phyloP scores from a whole-genome alignment of 1,139 yeast genomes.

The Diutina catenulata region DNA sequence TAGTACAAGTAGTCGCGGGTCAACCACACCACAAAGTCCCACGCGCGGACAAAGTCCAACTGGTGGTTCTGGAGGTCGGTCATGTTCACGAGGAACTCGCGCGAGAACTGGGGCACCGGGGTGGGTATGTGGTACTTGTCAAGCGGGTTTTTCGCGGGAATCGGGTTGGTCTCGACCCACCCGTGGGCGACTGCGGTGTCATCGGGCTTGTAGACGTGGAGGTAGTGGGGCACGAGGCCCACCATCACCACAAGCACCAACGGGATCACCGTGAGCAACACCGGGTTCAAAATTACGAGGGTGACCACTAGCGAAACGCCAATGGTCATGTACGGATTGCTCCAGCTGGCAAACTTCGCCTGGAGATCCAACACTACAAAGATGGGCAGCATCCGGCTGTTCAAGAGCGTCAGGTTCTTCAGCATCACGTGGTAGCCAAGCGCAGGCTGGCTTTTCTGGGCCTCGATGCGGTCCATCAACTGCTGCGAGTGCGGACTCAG shows the following conservation, averaged over 20 bases:
- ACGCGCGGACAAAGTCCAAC: conserved; percentile 52
- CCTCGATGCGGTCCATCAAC: conserved; percentile 36
- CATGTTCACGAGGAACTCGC: conserved; percentile 66
- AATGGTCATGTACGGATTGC: conserved; percentile 48
- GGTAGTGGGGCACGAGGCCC: conserved; percentile 61
- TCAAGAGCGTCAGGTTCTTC: conserved; percentile 57
- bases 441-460: conserved; percentile 56
- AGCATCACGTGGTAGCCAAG: conserved; percentile 24
- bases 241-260: conserved; percentile 39
- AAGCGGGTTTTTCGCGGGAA: conserved; percentile 41
- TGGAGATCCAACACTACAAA: conserved; percentile 49
- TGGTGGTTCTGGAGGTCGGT: conserved; percentile 81
- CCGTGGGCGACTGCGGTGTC: conserved; percentile 12
- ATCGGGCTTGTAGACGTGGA: conserved; percentile 31
- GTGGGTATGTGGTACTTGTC: conserved; percentile 41
- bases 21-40: conserved; percentile 42
- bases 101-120: conserved; percentile 70
- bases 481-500: conserved; percentile 19
- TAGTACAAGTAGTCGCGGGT: conserved; percentile 54
- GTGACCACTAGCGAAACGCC: conserved; percentile 46
- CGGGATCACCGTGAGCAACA: conserved; percentile 42
- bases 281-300: conserved; percentile 52
- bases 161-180: conserved; percentile 30
- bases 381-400: conserved; percentile 51
- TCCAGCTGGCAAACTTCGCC: conserved; percentile 50